These are phyloP conservation scores for Madurella fahalii DNA, from an alignment of 2,329 filamentous ascomycete species.

Conservation along the genomic window DNA sequence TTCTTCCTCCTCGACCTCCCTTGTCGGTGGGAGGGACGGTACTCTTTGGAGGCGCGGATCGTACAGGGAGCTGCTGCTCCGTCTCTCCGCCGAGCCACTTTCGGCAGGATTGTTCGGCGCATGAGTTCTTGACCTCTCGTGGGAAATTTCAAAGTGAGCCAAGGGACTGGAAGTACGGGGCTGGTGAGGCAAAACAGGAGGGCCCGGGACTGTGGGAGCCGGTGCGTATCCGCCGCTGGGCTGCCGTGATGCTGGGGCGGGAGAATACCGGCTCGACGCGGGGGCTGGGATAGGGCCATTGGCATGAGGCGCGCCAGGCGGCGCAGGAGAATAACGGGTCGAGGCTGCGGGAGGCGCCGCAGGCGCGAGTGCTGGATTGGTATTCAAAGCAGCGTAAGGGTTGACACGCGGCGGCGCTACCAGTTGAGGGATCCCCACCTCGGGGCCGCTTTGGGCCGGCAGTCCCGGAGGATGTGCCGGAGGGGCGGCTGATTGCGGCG, in stretches of 20 bases:
- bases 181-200: conserved; percentile 52
- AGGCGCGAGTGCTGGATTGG: conserved; percentile 25
- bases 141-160: conserved; percentile 57
- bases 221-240: conserved; percentile 36
- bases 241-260: conserved; percentile 36
- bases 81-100: conserved; percentile 41
- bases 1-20: conserved; percentile 59
- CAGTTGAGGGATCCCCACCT: conserved; percentile 37
- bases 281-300: conserved; percentile 39
- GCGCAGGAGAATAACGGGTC: conserved; percentile 60
- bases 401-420: conserved; percentile 50
- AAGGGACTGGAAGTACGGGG: conserved; percentile 63
- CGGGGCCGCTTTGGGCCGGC: conserved; percentile 20
- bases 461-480: conserved; percentile 26
- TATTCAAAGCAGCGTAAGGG: conserved; percentile 49
- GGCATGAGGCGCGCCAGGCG: conserved; percentile 36
- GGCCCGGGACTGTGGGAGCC: conserved; percentile 34
- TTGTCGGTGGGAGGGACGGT: conserved; percentile 56
- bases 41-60: conserved; percentile 53
- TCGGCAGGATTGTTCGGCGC: conserved; percentile 36
- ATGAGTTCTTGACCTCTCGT: conserved; percentile 35
- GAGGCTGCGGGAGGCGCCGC: conserved; percentile 30
- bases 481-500: conserved; percentile 24
- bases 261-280: conserved; percentile 52
- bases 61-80: conserved; percentile 48